Percentiles rank a stretch among this genome's conserved stretches.
Evolutionary conservation across 768 basidiomycete species (phyloP).

Genomic region (Boletus subparvulus): DNA sequence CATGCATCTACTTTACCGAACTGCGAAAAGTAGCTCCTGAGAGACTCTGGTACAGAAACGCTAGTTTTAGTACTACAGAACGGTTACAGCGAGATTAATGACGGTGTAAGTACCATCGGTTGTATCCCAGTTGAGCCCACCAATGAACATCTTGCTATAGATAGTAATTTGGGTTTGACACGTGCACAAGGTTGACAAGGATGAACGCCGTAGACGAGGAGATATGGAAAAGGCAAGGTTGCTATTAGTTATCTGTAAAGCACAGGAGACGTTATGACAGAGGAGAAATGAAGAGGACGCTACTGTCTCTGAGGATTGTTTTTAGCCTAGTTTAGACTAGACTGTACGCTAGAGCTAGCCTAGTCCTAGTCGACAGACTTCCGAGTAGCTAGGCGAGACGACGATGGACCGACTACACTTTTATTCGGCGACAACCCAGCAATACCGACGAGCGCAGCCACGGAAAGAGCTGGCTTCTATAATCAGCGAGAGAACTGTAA

Average conservation of each 20-base stretch:
- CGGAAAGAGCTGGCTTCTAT: slow-evolving; percentile 2
- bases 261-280: slow-evolving; percentile 62
- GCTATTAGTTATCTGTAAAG: slow-evolving; percentile 80
- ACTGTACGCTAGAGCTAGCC: slow-evolving; percentile 76
- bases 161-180: slow-evolving; percentile 27
- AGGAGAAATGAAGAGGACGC: slow-evolving; percentile 60
- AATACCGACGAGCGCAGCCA: slow-evolving; percentile 23
- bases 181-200: slow-evolving; percentile 26
- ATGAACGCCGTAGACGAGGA: slow-evolving; percentile 28
- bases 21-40: slow-evolving; percentile 88
- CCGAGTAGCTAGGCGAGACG: slow-evolving; percentile 44
- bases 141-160: slow-evolving; percentile 99
- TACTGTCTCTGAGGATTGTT: slow-evolving; percentile 62
- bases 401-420: slow-evolving; percentile 45
- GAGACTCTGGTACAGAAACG: slow-evolving; percentile 52
- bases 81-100: slow-evolving; percentile 36
- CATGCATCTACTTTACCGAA: slow-evolving; percentile 97
- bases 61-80: slow-evolving; percentile 46
- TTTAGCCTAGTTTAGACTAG: slow-evolving; percentile 84
- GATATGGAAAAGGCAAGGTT: slow-evolving; percentile 47
- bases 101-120: slow-evolving; percentile 81
- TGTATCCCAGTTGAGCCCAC: slow-evolving; percentile 99
- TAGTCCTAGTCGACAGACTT: slow-evolving; percentile 63
- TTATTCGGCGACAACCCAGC: slow-evolving; percentile 29
- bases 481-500: slow-evolving; percentile 9